phyloP scores from a whole-genome alignment of 352 stramenopile genomes.

The Phytophthora crassamura region DNA sequence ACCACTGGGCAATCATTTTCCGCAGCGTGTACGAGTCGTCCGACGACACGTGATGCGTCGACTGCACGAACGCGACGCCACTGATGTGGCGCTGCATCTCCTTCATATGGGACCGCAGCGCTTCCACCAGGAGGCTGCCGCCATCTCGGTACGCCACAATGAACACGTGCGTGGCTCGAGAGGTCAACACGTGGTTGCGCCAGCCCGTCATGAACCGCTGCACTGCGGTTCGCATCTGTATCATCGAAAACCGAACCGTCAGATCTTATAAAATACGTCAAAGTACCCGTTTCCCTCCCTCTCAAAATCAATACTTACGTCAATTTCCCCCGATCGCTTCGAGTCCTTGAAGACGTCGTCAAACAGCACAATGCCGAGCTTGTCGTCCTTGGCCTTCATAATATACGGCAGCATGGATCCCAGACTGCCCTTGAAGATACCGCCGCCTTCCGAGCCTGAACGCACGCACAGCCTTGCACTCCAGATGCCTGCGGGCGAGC shows the following conservation, averaged over 20 bases:
- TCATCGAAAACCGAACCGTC: constrained; percentile 17
- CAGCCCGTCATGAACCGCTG: constrained; percentile 73
- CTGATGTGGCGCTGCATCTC: constrained; percentile 79
- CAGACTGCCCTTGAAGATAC: constrained; percentile 78
- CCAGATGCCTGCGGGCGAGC: constrained; percentile 66
- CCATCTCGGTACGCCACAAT: constrained; percentile 69
- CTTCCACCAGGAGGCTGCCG: constrained; percentile 60
- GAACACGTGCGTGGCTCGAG: constrained; percentile 71
- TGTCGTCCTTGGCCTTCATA: constrained; percentile 76
- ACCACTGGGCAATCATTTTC: constrained; percentile 80
- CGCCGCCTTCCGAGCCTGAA: constrained; percentile 63
- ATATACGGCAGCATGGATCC: constrained; percentile 82
- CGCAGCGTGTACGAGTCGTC: constrained; percentile 66
- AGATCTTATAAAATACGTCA: neutral
- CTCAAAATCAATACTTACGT: constrained; percentile 41
- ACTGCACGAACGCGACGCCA: constrained; percentile 72
- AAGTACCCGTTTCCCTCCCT: neutral
- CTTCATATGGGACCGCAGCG: constrained; percentile 57
- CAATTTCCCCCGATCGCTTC: constrained; percentile 49
- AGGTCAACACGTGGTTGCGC: constrained; percentile 73
- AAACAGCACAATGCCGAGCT: constrained; percentile 70
- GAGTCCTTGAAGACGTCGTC: constrained; percentile 75
- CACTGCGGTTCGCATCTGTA: constrained; percentile 61
- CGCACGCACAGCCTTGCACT: constrained; percentile 67
- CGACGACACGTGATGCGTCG: constrained; percentile 61